Percentiles rank a stretch among this genome's conserved stretches.
These are phyloP conservation scores for Clitoria ternatea DNA, from an alignment of 306 rosid species.

Conservation along the genomic window DNA sequence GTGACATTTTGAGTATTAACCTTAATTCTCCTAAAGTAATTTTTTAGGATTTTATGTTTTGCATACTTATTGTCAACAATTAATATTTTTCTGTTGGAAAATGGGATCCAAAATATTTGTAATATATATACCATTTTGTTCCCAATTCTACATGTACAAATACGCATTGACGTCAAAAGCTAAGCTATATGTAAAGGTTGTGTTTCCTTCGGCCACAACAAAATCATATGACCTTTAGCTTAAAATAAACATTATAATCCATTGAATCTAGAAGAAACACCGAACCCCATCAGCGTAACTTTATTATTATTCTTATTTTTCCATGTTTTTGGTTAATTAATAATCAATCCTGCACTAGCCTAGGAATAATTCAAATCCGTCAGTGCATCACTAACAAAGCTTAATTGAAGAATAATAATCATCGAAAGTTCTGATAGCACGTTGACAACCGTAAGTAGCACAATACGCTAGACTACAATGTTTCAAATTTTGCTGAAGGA, in stretches of 20 bases:
- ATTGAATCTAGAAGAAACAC: conserved; percentile 17
- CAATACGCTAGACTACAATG: background rate
- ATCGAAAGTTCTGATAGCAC: conserved; percentile 6
- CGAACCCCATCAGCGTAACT: conserved; percentile 4
- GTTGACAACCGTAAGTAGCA: conserved; percentile 16
- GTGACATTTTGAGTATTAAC: too few relatives aligned
- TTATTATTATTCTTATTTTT: conserved; percentile 17
- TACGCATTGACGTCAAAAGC: background rate
- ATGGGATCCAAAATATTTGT: too few relatives aligned
- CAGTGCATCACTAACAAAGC: conserved; percentile 22
- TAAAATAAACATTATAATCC: background rate
- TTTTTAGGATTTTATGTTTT: too few relatives aligned
- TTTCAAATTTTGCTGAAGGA: background rate
- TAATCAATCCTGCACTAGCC: conserved; percentile 18
- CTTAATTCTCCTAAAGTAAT: too few relatives aligned
- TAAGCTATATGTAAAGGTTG: background rate
- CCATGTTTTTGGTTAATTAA: conserved; percentile 11
- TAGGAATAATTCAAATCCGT: conserved; percentile 2
- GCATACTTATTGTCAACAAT: too few relatives aligned
- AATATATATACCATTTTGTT: background rate
- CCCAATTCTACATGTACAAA: background rate
- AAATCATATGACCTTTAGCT: conserved; percentile 12
- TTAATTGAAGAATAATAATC: background rate
- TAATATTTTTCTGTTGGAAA: too few relatives aligned
- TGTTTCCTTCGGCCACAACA: conserved; percentile 19